Conservation (phyloP, 352 stramenopile genomes). For the Phytophthora hibernalis region DNA sequence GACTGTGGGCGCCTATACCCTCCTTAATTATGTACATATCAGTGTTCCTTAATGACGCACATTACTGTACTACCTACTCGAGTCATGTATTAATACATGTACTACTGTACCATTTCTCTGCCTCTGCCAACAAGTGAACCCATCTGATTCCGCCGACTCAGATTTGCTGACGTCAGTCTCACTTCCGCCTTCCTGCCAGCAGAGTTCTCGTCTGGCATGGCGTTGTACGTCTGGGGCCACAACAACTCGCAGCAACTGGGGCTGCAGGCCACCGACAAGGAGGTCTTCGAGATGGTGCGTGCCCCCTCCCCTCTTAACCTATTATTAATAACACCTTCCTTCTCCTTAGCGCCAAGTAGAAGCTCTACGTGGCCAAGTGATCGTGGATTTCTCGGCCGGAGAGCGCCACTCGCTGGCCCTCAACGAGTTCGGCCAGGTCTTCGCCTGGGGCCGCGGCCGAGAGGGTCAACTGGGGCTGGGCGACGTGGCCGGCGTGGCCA, state of each 20-base stretch:
- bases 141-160: neutral
- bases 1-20: too few species aligned
- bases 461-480: constrained; percentile 76
- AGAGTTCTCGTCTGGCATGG: constrained; percentile 41
- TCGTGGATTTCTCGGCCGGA: constrained; percentile 79
- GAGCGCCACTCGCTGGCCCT: constrained; percentile 79
- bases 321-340: too few species aligned
- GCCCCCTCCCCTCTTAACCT: neutral
- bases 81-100: too few species aligned
- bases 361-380: constrained; percentile 57
- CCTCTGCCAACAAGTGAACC: neutral
- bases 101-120: too few species aligned
- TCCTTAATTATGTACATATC: too few species aligned
- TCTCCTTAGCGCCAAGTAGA: constrained; percentile 55
- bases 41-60: too few species aligned
- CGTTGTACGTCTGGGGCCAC: constrained; percentile 79
- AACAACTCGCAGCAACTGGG: constrained; percentile 80
- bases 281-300: constrained; percentile 67
- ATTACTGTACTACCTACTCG: too few species aligned
- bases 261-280: constrained; percentile 52
- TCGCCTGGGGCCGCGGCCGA: constrained; percentile 76
- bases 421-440: constrained; percentile 86
- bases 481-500: constrained; percentile 41
- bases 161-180: constrained; percentile 10
- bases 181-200: neutral